phyloP scores from a whole-genome alignment of 805 yeast species.

The Blastobotrys muscicola region DNA sequence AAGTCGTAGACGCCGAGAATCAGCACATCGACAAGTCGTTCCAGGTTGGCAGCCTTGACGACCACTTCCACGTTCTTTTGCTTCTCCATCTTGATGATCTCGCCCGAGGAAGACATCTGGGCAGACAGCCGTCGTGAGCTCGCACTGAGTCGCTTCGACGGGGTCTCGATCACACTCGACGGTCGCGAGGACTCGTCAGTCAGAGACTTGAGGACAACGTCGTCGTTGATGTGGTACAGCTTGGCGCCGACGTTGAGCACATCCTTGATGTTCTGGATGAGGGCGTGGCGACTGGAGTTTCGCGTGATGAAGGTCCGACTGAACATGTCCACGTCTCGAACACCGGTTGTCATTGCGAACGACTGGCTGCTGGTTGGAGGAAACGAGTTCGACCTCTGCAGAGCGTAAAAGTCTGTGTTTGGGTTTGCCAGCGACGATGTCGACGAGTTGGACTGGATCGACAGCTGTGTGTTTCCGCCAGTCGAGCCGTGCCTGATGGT shows the following conservation, averaged over 20 bases:
- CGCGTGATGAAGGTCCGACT: slow-evolving; percentile 27
- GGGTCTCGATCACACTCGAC: slow-evolving; percentile 40
- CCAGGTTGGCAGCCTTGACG: slow-evolving; percentile 61
- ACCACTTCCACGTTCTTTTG: slow-evolving; percentile 34
- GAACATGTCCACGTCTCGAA: slow-evolving; percentile 35
- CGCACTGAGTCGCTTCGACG: slow-evolving; percentile 27
- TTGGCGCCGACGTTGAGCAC: slow-evolving; percentile 52
- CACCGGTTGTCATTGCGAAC: slow-evolving; percentile 35
- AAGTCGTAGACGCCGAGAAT: slow-evolving; percentile 63
- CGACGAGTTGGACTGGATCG: slow-evolving; percentile 3
- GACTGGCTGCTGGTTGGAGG: slow-evolving; percentile 23
- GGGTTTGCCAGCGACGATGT: slow-evolving; percentile 4
- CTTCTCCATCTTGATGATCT: slow-evolving; percentile 2
- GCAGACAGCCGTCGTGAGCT: neutral
- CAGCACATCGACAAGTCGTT: slow-evolving; percentile 67
- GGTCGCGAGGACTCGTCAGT: slow-evolving; percentile 33
- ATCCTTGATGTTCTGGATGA: slow-evolving; percentile 51
- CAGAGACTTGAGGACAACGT: slow-evolving; percentile 50
- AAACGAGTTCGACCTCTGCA: slow-evolving; percentile 28
- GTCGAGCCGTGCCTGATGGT: slow-evolving; percentile 4
- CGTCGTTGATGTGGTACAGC: slow-evolving; percentile 45
- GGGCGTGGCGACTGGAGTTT: slow-evolving; percentile 33
- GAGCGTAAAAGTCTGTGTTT: neutral
- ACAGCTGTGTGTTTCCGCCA: slow-evolving; percentile 7
- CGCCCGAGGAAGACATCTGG: neutral